A percentile compares a stretch with the other conserved stretches of the same genome.
These are phyloP conservation scores for Paramecium tetraurelia DNA, from an alignment of 73 alveolate species.

Conservation along the genomic window DNA sequence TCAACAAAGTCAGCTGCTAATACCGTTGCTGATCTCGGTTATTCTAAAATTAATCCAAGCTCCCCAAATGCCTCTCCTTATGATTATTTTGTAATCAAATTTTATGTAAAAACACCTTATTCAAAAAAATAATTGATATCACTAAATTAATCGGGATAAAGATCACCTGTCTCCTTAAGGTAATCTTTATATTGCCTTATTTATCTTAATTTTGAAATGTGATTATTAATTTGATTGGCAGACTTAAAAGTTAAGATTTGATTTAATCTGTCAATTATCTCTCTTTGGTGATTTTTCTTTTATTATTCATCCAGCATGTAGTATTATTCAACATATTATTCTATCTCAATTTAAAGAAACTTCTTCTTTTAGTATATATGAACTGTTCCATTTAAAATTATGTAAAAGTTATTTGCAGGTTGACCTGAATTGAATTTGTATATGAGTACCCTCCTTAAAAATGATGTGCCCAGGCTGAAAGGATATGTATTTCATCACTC, in stretches of 20 bases:
- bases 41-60: background rate
- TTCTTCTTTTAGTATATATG: background rate
- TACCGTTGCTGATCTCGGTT: background rate
- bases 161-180: background rate
- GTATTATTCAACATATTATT: background rate
- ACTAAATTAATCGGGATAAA: background rate
- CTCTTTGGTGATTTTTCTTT: background rate
- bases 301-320: background rate
- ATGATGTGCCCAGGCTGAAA: background rate
- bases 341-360: background rate
- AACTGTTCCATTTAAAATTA: background rate
- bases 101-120: slow-evolving; percentile 9
- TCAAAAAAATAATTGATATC: background rate
- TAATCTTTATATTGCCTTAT: background rate
- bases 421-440: background rate
- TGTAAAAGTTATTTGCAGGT: slow-evolving; percentile 15
- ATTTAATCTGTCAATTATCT: background rate
- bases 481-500: background rate
- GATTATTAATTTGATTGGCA: background rate
- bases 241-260: background rate
- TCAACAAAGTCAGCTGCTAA: background rate
- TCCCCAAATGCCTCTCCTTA: slow-evolving; percentile 20
- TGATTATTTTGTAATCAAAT: background rate
- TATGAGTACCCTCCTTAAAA: background rate
- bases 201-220: background rate